Evolutionary conservation across 768 basidiomycete species (phyloP).

Genomic region (Amanita jacksonii): DNA sequence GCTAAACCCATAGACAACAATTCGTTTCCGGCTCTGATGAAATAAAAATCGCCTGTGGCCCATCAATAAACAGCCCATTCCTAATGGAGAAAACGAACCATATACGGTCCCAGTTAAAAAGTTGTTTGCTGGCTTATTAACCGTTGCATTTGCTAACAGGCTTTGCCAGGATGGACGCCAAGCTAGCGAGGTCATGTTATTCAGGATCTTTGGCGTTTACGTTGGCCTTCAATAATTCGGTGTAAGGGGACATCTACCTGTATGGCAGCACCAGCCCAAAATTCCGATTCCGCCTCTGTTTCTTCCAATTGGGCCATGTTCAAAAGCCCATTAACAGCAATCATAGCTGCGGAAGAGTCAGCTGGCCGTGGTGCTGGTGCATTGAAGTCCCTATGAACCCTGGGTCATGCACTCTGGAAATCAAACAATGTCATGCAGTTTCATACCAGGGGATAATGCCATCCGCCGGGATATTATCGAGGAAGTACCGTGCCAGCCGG

Average conservation of each 20-base stretch:
- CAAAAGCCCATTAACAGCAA: constrained; percentile 50
- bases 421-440: not conserved
- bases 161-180: constrained; percentile 58
- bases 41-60: constrained; percentile 52
- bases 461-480: constrained; percentile 46
- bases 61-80: not conserved
- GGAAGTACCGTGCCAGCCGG: constrained; percentile 48
- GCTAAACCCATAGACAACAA: constrained; percentile 36
- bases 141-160: constrained; percentile 56
- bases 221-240: constrained; percentile 1
- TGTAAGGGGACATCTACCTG: constrained; percentile 22
- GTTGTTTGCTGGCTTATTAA: constrained; percentile 46
- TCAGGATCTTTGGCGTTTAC: constrained; percentile 28
- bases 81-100: constrained; percentile 18
- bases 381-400: constrained; percentile 54
- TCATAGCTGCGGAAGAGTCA: constrained; percentile 62
- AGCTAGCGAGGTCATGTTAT: constrained; percentile 37
- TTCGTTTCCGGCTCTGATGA: constrained; percentile 44
- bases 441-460: constrained; percentile 61
- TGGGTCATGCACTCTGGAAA: constrained; percentile 2
- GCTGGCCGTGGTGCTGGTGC: constrained; percentile 52
- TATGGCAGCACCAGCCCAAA: constrained; percentile 42
- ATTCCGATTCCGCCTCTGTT: constrained; percentile 20
- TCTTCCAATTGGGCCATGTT: constrained; percentile 39
- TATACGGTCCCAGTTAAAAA: constrained; percentile 51